phyloP scores from a whole-genome alignment of 441 rosid species.

The Eruca vesicaria region DNA sequence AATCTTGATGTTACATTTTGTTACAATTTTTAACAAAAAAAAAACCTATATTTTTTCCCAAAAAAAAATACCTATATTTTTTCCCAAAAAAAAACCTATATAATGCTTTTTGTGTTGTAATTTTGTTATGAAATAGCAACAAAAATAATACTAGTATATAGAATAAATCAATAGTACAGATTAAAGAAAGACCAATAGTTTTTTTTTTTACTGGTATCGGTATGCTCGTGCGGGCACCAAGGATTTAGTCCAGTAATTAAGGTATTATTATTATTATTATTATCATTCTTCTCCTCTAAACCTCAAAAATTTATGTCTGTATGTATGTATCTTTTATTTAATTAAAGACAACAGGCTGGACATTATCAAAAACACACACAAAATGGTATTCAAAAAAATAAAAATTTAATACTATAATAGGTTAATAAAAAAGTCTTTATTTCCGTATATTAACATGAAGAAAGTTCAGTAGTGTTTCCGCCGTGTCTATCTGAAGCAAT shows the following conservation, averaged over 20 bases:
- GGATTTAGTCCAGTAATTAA: slow-evolving; percentile 30
- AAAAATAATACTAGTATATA: too few species aligned
- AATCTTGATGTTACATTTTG: background rate
- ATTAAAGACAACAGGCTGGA: slow-evolving; percentile 28
- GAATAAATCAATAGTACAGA: too few species aligned
- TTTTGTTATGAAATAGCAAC: too few species aligned
- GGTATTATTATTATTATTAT: background rate
- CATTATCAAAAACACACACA: background rate
- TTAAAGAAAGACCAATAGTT: too few species aligned
- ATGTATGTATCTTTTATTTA: slow-evolving; percentile 2
- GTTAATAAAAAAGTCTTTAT: background rate
- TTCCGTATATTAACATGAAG: background rate
- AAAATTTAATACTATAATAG: background rate
- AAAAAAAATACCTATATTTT: too few species aligned
- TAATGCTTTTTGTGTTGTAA: background rate
- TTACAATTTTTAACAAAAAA: too few species aligned
- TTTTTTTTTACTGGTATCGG: too few species aligned
- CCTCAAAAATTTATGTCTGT: slow-evolving; percentile 21
- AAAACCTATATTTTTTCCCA: too few species aligned
- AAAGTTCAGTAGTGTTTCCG: slow-evolving; percentile 25
- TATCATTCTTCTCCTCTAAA: slow-evolving; percentile 31
- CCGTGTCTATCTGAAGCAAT: slow-evolving; percentile 27
- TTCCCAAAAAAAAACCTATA: background rate
- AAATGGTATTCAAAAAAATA: background rate
- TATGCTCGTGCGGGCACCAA: slow-evolving; percentile 20